Percentiles rank a stretch among this genome's conserved stretches.
phyloP scores from a whole-genome alignment of 148 eudicot genomes.

The Arbutus unedo region DNA sequence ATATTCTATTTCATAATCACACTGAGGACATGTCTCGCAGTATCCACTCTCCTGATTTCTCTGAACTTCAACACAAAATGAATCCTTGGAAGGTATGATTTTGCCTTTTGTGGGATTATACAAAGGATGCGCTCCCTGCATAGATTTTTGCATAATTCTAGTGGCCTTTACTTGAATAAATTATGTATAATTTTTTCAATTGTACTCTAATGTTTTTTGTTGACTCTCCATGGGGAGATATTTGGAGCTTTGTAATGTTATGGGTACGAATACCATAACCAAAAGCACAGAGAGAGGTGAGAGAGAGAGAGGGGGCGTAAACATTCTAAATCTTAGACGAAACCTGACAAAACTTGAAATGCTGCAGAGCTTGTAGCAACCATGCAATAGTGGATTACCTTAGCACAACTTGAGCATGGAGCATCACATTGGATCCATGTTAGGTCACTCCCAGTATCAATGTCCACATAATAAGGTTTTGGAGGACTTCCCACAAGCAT shows the following conservation, averaged over 20 bases:
- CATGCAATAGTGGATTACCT: conserved; percentile 31
- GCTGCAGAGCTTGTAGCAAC: background rate
- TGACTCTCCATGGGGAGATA: background rate
- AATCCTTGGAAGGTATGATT: conserved; percentile 39
- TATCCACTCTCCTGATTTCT: conserved; percentile 26
- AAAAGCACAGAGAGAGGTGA: background rate
- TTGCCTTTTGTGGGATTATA: conserved; percentile 49
- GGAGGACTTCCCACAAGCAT: conserved; percentile 54
- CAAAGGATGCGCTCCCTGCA: conserved; percentile 61
- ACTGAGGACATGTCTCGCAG: conserved; percentile 43
- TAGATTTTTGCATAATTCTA: conserved; percentile 9
- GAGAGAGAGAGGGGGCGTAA: background rate
- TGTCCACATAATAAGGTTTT: conserved; percentile 54
- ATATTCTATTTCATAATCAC: conserved; percentile 68
- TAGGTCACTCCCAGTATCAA: conserved; percentile 70
- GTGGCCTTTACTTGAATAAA: background rate
- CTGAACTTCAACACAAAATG: conserved; percentile 48
- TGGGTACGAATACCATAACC: background rate
- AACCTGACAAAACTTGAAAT: background rate
- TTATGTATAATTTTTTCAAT: background rate
- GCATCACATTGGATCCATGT: conserved; percentile 79
- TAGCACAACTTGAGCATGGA: conserved; percentile 61
- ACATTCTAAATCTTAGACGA: background rate
- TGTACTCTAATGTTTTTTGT: background rate
- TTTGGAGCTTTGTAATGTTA: background rate